Base-by-base conservation (phyloP, 345 rosid genomes). In the Euphorbia tirucalli region DNA sequence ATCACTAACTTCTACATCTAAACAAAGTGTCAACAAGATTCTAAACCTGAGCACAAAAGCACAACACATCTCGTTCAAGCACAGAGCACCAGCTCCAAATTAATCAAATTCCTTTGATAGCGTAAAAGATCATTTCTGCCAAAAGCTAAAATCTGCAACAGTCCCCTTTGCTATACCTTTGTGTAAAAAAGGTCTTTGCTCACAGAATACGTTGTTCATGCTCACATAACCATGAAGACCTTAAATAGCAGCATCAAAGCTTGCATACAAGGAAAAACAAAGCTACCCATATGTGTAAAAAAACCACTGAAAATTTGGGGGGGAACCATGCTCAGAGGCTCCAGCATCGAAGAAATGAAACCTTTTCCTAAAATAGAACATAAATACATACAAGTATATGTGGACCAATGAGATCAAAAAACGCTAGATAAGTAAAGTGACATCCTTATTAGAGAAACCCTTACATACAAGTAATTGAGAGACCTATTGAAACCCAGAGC, bases 381-480 rank as follows among this genome's bases (percentile, higher is more conserved):
- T 48, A 48, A 19, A 52, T 16, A 2, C 24, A 16, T 52, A 7
- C 21, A 16, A 2, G 25, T 48, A 41, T 11, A 4, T 41, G 46
- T 50, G 25, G 39, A 50, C 55, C n/a, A 54, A 28, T 31, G 15
- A n/a, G 11, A 19, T 11, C 60, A 32, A 50, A 55, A 41, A 7
- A 41, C 10, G 44, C 15, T 27, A 55, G 68, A 60, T 30, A 69
- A 41, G 18, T 13, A 54, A 13, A 49, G 48, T 35, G 15, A 22
- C 63, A 81, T 37, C 65, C 31, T 70, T 31, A 50, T 14, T n/a
- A n/a, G n/a, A 69, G 14, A 75, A 77, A 30, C 62, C 79, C 70
- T 22, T 61, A 50, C 15, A 22, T 21, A 60, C 18, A 57, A 55
- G 61, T 6, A 9, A 25, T 25, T 16, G 24, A 56, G 28, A 11